Evolutionary conservation across 75 land plant species (phyloP).

Genomic region (Pinus taeda): DNA sequence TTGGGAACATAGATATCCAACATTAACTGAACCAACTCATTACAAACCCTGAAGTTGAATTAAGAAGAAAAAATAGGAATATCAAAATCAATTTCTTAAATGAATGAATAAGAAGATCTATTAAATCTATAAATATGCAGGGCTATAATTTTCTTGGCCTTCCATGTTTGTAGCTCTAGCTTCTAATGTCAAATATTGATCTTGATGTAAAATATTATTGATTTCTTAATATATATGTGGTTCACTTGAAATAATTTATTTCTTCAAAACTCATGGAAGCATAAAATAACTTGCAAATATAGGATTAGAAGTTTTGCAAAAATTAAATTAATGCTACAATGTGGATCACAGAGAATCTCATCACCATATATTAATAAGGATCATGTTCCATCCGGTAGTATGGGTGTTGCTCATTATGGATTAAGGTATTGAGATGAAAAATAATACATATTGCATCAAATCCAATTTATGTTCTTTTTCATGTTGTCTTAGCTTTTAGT

Average conservation of each 20-base stretch:
- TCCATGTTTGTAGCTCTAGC: not conserved
- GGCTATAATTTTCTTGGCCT: not conserved
- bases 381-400: too few relatives aligned
- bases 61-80: not conserved
- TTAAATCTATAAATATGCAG: too few relatives aligned
- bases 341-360: too few relatives aligned
- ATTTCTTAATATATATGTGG: not conserved
- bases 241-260: not conserved
- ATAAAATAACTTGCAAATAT: not conserved
- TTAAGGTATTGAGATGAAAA: too few relatives aligned
- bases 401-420: too few relatives aligned
- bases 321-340: too few relatives aligned
- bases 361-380: too few relatives aligned
- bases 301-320: not conserved
- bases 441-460: too few relatives aligned
- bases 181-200: not conserved
- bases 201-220: not conserved
- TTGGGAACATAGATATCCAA: too few relatives aligned
- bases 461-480: too few relatives aligned
- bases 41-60: not conserved
- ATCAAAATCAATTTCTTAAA: not conserved
- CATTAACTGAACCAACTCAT: not conserved
- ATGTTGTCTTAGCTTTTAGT: too few relatives aligned
- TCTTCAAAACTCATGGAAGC: not conserved
- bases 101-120: not conserved